Percentiles rank a stretch among this genome's conserved stretches.
These are phyloP conservation scores for Deinandra increscens DNA, from an alignment of 129 eudicot genomes.

Conservation along the genomic window DNA sequence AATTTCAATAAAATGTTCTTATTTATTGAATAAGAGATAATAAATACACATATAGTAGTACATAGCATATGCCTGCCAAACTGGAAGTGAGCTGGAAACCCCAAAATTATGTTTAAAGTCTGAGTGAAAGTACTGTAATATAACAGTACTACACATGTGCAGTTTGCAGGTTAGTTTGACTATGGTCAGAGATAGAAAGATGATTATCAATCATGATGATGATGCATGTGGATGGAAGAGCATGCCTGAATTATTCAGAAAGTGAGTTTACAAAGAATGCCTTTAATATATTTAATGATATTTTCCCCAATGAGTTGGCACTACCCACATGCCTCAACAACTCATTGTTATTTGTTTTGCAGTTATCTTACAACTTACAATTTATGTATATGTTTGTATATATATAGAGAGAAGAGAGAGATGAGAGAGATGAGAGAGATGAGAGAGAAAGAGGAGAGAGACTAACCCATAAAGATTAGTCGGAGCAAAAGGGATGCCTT, in stretches of 20 bases:
- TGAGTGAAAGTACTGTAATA: conserved; percentile 23
- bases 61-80: conserved; percentile 9
- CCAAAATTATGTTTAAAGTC: conserved; percentile 20
- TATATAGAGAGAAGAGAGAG: background rate
- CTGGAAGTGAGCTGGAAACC: conserved; percentile 21
- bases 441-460: background rate
- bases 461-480: conserved; percentile 70
- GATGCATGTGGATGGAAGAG: conserved; percentile 33
- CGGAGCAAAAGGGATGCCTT: conserved; percentile 83
- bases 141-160: conserved; percentile 30
- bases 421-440: background rate
- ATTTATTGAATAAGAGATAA: background rate
- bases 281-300: conserved; percentile 31
- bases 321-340: conserved; percentile 47
- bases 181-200: conserved; percentile 38
- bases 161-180: conserved; percentile 42
- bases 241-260: conserved; percentile 44
- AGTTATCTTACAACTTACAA: too few relatives aligned
- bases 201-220: conserved; percentile 16
- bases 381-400: background rate
- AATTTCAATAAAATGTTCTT: background rate
- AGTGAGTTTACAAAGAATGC: conserved; percentile 27
- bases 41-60: conserved; percentile 11
- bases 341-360: background rate
- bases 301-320: conserved; percentile 51